phyloP scores from a whole-genome alignment of 2,329 filamentous ascomycete genomes.

The Penicillium fuscoglaucum region DNA sequence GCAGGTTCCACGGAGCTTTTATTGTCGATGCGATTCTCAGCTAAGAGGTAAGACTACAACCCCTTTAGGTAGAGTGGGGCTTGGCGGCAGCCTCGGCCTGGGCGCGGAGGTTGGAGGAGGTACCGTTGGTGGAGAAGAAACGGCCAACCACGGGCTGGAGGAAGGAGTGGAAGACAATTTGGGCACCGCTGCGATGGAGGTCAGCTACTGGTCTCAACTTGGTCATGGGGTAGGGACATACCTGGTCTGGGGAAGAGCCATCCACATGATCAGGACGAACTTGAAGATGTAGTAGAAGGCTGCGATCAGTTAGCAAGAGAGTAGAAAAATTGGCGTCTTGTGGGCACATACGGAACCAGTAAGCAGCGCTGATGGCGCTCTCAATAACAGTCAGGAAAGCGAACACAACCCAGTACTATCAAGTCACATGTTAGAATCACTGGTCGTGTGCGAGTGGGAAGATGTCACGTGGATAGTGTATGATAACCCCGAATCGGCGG shows the following conservation, averaged over 20 bases:
- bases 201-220: slow-evolving; percentile 5
- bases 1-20: slow-evolving; percentile 6
- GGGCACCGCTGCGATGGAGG: slow-evolving; percentile 69
- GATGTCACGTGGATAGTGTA: slow-evolving; percentile 29
- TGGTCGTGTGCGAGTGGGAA: background rate
- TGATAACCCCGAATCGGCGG: slow-evolving; percentile 16
- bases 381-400: slow-evolving; percentile 66
- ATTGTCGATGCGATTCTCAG: slow-evolving; percentile 27
- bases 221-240: slow-evolving; percentile 52
- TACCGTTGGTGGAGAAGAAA: slow-evolving; percentile 78
- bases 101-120: slow-evolving; percentile 82
- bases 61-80: slow-evolving; percentile 62
- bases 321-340: background rate
- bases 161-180: slow-evolving; percentile 96
- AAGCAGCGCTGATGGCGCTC: slow-evolving; percentile 65
- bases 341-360: slow-evolving; percentile 63
- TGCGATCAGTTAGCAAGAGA: slow-evolving; percentile 32
- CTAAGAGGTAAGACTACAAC: slow-evolving; percentile 11
- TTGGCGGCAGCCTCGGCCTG: slow-evolving; percentile 72
- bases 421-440: slow-evolving; percentile 13
- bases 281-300: slow-evolving; percentile 99
- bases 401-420: slow-evolving; percentile 67
- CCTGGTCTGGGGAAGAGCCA: slow-evolving; percentile 91
- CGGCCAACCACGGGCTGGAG: slow-evolving; percentile 86
- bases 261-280: slow-evolving; percentile 96